Conservation (phyloP, 495 filamentous ascomycete species). For the Pseudomonodictys pantanalensis region DNA sequence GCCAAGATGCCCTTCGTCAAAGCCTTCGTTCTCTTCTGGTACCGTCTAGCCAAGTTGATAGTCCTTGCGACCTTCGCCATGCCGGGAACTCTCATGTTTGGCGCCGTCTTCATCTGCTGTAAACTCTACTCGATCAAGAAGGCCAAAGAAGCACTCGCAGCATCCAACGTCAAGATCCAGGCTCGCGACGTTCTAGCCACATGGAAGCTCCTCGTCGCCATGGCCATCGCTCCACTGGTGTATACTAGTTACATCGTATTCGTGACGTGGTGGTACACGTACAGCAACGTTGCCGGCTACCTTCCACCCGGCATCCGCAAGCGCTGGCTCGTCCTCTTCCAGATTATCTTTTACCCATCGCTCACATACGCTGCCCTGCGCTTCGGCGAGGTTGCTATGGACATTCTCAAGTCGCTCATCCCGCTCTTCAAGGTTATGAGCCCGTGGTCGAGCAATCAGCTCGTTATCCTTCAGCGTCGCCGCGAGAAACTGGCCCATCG, state of each 20-base stretch:
- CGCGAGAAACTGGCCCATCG: constrained; percentile 73
- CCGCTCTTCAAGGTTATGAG: constrained; percentile 87
- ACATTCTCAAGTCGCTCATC: constrained; percentile 90
- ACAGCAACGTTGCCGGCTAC: constrained; percentile 74
- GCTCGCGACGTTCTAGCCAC: constrained; percentile 95
- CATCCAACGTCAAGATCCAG: constrained; percentile 89
- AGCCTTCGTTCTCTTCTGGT: constrained; percentile 74
- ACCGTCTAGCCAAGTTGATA: constrained; percentile 71
- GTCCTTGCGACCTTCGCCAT: constrained; percentile 77
- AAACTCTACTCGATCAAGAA: constrained; percentile 91
- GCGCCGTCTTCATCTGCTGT: constrained; percentile 83
- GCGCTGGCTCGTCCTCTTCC: constrained; percentile 62
- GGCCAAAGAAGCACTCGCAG: constrained; percentile 83
- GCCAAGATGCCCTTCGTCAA: constrained; percentile 74
- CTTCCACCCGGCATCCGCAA: constrained; percentile 79
- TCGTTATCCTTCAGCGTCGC: constrained; percentile 71
- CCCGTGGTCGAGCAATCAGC: constrained; percentile 76
- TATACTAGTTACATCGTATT: constrained; percentile 76
- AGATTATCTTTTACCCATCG: constrained; percentile 73
- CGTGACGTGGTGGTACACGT: constrained; percentile 74
- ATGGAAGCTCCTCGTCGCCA: constrained; percentile 92
- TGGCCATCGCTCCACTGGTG: constrained; percentile 81
- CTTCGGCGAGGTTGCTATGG: constrained; percentile 96
- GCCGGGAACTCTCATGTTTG: constrained; percentile 83
- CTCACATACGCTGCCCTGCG: constrained; percentile 93